phyloP scores from a whole-genome alignment of 345 rosid species.

The Aurinia saxatilis region DNA sequence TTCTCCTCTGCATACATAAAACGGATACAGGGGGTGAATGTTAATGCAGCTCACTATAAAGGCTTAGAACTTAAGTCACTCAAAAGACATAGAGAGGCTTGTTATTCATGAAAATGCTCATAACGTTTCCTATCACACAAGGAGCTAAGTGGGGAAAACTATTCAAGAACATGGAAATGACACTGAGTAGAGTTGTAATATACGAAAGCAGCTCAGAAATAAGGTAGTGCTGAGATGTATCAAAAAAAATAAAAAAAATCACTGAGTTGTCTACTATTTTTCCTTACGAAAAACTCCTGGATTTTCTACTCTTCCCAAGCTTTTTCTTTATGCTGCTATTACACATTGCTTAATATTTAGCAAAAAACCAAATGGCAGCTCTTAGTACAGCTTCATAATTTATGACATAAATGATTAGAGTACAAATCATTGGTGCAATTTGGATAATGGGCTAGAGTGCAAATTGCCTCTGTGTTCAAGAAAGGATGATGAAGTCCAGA shows the following conservation, averaged over 20 bases:
- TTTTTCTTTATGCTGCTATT: background rate
- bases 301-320: background rate
- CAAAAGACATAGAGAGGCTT: background rate
- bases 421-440: background rate
- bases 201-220: background rate
- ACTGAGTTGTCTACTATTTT: background rate
- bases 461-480: background rate
- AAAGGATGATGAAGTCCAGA: background rate
- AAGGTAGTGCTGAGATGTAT: background rate
- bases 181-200: background rate
- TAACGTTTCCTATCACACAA: background rate
- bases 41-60: background rate
- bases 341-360: background rate
- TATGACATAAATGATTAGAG: background rate
- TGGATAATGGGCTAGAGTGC: background rate
- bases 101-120: background rate
- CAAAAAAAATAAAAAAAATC: background rate
- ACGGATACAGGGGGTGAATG: conserved; percentile 3
- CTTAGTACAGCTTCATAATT: background rate
- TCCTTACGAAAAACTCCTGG: background rate
- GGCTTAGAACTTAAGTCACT: conserved; percentile 4
- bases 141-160: background rate
- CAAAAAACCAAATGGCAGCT: background rate
- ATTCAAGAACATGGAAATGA: background rate
- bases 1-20: conserved; percentile 43